phyloP scores from a whole-genome alignment of 345 rosid genomes.

The Eucalyptus curtisii region DNA sequence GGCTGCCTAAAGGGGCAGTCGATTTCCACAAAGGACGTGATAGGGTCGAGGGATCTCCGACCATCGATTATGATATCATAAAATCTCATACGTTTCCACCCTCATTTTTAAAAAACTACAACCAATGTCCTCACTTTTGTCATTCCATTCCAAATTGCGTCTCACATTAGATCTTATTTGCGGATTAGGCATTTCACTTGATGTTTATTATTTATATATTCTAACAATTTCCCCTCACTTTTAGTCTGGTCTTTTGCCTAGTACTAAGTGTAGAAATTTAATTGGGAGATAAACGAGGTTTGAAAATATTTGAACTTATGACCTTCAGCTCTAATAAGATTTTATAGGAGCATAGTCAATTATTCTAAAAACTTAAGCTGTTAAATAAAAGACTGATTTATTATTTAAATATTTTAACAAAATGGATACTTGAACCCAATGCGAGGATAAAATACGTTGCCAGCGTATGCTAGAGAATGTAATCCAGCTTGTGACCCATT shows the following conservation, averaged over 20 bases:
- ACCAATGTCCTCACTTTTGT: not conserved
- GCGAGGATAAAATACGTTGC: not conserved
- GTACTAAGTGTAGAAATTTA: too few relatives aligned
- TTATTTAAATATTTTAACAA: too few relatives aligned
- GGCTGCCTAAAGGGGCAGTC: too few relatives aligned
- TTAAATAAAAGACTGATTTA: rapidly evolving
- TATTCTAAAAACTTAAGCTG: rapidly evolving
- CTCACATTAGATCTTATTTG: not conserved
- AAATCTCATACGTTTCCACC: not conserved
- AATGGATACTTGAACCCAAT: not conserved
- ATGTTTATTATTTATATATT: too few relatives aligned
- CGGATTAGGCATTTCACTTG: not conserved
- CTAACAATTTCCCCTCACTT: rapidly evolving
- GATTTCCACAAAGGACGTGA: too few relatives aligned
- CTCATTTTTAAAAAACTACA: too few relatives aligned
- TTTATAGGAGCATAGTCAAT: rapidly evolving
- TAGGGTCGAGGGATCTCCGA: too few relatives aligned
- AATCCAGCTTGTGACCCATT: not conserved
- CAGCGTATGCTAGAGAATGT: not conserved
- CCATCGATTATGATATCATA: too few relatives aligned
- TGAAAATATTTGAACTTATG: rapidly evolving
- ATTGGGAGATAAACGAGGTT: rapidly evolving
- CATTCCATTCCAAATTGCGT: not conserved
- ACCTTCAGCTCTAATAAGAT: too few relatives aligned
- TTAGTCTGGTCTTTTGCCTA: rapidly evolving